Conservation (phyloP, 2,329 filamentous ascomycete species). For the Westerdykella ornata region DNA sequence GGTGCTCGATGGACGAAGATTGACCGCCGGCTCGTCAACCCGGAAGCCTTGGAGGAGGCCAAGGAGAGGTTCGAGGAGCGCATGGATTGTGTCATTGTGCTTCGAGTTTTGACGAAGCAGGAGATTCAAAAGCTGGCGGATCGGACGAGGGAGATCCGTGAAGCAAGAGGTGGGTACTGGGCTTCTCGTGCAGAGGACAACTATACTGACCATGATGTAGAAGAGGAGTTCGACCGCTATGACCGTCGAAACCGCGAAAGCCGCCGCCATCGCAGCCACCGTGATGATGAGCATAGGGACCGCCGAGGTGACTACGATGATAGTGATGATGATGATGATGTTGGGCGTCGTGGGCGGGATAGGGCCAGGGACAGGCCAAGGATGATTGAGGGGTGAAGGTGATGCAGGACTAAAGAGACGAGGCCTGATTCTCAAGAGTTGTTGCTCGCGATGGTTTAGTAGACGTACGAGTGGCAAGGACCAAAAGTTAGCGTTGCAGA, state of each 20-base stretch:
- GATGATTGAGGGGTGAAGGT: slow-evolving; percentile 28
- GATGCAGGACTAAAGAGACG: slow-evolving; percentile 12
- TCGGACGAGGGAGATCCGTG: slow-evolving; percentile 74
- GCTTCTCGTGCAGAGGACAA: background rate
- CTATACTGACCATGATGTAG: slow-evolving; percentile 16
- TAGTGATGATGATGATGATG: slow-evolving; percentile 24
- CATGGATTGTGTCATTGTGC: slow-evolving; percentile 88
- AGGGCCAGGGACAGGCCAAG: slow-evolving; percentile 19
- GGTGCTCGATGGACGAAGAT: slow-evolving; percentile 93
- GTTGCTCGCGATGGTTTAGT: background rate
- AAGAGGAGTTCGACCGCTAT: slow-evolving; percentile 28
- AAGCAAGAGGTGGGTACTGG: slow-evolving; percentile 12
- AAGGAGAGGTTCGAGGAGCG: slow-evolving; percentile 87
- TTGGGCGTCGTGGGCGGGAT: slow-evolving; percentile 15
- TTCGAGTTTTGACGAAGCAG: slow-evolving; percentile 77
- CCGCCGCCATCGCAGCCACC: slow-evolving; percentile 21
- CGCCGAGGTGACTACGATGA: slow-evolving; percentile 22
- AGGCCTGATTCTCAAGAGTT: background rate
- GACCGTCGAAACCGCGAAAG: slow-evolving; percentile 23
- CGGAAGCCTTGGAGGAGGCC: slow-evolving; percentile 75
- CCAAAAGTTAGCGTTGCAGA: background rate
- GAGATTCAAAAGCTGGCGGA: slow-evolving; percentile 84
- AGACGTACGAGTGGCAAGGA: background rate
- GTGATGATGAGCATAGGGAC: slow-evolving; percentile 28
- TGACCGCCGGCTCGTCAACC: slow-evolving; percentile 79